Conservation (phyloP, 179 eudicot genomes). For the Heliamphora pulchella region DNA sequence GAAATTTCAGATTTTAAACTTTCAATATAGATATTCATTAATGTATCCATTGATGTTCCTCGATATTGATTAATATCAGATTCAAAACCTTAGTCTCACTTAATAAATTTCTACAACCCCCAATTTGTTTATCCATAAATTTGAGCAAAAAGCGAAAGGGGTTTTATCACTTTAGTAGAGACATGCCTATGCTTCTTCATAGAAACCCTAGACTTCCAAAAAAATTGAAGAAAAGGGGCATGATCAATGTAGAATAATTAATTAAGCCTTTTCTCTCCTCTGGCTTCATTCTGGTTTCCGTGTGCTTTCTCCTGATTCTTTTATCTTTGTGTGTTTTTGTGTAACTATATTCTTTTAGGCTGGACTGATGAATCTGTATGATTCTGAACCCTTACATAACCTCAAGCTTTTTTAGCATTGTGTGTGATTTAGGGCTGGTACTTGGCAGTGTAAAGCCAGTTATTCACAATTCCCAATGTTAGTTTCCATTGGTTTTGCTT, state of each 20-base stretch:
- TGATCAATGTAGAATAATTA: too few species aligned
- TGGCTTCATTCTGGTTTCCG: background rate
- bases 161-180: background rate
- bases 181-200: background rate
- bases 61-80: too few species aligned
- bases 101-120: too few species aligned
- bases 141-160: background rate
- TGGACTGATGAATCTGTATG: background rate
- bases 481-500: background rate
- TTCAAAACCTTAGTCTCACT: too few species aligned
- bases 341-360: background rate
- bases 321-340: background rate
- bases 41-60: too few species aligned
- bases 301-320: slow-evolving; percentile 4
- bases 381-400: background rate
- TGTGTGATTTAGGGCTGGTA: background rate
- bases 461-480: slow-evolving; percentile 8
- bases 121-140: background rate
- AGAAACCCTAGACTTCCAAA: slow-evolving; percentile 12
- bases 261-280: background rate
- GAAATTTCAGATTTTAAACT: too few species aligned
- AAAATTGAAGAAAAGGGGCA: too few species aligned
- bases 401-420: background rate
- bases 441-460: background rate
- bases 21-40: too few species aligned